Conservation (phyloP, 2,329 filamentous ascomycete species). For the Diaporthe sp. region DNA sequence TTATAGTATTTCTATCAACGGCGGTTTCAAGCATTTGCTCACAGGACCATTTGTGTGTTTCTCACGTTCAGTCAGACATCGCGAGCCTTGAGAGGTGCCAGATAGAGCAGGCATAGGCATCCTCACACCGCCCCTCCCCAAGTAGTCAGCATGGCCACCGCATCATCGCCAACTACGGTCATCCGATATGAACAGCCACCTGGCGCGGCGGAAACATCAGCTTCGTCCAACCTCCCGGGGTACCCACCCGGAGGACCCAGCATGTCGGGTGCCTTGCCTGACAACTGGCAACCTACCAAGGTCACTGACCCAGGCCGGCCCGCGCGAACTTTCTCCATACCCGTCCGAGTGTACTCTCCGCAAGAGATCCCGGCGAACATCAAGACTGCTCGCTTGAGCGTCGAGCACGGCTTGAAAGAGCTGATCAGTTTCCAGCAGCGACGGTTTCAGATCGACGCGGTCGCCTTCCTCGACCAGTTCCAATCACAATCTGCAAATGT, state of each 20-base stretch:
- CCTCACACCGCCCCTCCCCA: neutral
- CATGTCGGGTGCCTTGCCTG: conserved; percentile 4
- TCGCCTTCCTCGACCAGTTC: conserved; percentile 55
- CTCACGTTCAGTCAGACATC: neutral
- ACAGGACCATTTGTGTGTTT: neutral
- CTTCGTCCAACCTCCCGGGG: neutral
- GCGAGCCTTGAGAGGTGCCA: neutral
- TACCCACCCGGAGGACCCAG: neutral
- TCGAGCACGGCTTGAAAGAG: conserved; percentile 48
- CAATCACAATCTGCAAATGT: conserved; percentile 54
- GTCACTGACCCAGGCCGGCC: neutral
- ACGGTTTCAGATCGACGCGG: conserved; percentile 39
- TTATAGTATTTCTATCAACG: neutral
- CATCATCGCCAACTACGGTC: neutral
- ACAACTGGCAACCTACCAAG: neutral
- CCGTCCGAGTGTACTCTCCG: conserved; percentile 36
- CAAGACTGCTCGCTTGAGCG: conserved; percentile 35
- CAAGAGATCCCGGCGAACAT: conserved; percentile 38
- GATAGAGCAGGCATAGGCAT: neutral
- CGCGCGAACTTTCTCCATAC: neutral
- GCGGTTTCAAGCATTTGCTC: neutral
- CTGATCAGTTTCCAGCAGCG: conserved; percentile 47
- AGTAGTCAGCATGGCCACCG: neutral
- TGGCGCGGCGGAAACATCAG: neutral
- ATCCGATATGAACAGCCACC: conserved; percentile 5